Conservation (phyloP, 75 land plant genomes). For the Gnetum montanum region DNA sequence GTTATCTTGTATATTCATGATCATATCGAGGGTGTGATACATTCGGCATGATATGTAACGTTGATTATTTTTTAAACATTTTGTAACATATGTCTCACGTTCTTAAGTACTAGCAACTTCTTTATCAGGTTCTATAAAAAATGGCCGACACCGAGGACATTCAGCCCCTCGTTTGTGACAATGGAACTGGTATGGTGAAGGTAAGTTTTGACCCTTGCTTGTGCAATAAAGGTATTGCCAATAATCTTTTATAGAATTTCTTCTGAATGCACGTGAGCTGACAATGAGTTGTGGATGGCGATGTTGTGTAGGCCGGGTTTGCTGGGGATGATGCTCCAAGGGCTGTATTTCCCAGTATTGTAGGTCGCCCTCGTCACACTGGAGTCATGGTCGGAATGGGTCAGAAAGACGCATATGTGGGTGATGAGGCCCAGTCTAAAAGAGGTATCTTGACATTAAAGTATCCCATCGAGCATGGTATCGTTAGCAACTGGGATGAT, state of each 20-base stretch:
- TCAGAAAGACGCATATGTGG: too few relatives aligned
- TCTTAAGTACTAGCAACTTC: too few relatives aligned
- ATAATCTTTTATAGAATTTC: slow-evolving; percentile 5
- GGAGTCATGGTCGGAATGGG: slow-evolving; percentile 59
- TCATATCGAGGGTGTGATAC: too few relatives aligned
- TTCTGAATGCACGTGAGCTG: too few relatives aligned
- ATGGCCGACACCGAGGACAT: slow-evolving; percentile 29
- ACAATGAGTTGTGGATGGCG: too few relatives aligned
- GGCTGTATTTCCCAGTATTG: slow-evolving; percentile 49
- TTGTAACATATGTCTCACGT: too few relatives aligned
- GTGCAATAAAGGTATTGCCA: background rate
- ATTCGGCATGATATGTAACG: too few relatives aligned
- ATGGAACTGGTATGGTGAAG: slow-evolving; percentile 30
- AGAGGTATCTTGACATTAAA: slow-evolving; percentile 43
- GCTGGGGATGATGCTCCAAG: slow-evolving; percentile 56
- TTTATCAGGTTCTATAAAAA: slow-evolving; percentile 5
- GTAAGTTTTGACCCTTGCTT: too few relatives aligned
- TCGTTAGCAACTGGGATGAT: slow-evolving; percentile 44
- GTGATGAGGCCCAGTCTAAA: slow-evolving; percentile 47
- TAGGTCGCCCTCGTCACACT: slow-evolving; percentile 38
- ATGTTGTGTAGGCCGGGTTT: slow-evolving; percentile 42
- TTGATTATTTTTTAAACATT: too few relatives aligned
- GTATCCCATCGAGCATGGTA: too few relatives aligned
- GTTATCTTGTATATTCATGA: too few relatives aligned
- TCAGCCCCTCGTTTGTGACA: slow-evolving; percentile 34